Conservation (phyloP, 2,329 filamentous ascomycete genomes). For the Aurifilum marmelostoma region DNA sequence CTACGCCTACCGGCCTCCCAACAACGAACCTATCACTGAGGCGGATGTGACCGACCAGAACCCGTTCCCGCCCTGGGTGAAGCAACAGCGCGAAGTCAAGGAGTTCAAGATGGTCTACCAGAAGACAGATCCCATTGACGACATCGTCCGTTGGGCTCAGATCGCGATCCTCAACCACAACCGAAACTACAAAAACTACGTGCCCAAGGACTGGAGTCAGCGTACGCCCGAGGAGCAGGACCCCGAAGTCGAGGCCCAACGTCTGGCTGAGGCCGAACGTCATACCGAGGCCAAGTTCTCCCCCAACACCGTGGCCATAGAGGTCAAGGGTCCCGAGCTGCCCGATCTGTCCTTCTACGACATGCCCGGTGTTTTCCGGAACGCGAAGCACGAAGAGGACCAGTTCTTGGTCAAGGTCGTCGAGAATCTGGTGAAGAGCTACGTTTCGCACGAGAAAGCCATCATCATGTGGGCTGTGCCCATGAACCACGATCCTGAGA, state of each 20-base stretch:
- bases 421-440: slow-evolving; percentile 68
- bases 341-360: slow-evolving; percentile 83
- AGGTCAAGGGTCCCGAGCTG: slow-evolving; percentile 72
- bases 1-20: slow-evolving; percentile 59
- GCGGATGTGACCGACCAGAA: slow-evolving; percentile 52
- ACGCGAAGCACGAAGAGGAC: slow-evolving; percentile 65
- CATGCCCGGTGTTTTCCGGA: slow-evolving; percentile 79
- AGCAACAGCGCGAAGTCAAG: slow-evolving; percentile 49
- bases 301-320: slow-evolving; percentile 77
- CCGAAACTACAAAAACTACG: slow-evolving; percentile 54
- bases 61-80: slow-evolving; percentile 69
- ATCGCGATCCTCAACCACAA: slow-evolving; percentile 74
- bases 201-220: slow-evolving; percentile 48
- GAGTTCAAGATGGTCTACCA: slow-evolving; percentile 68
- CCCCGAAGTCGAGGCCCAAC: slow-evolving; percentile 25
- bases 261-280: slow-evolving; percentile 42
- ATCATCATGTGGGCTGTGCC: slow-evolving; percentile 78
- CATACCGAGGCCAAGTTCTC: slow-evolving; percentile 69
- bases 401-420: slow-evolving; percentile 73
- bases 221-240: slow-evolving; percentile 29
- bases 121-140: slow-evolving; percentile 66
- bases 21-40: slow-evolving; percentile 44
- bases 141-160: slow-evolving; percentile 74
- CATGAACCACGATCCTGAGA: slow-evolving; percentile 79
- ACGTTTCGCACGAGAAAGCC: slow-evolving; percentile 70